Percentiles rank a stretch among this genome's conserved stretches.
phyloP scores from a whole-genome alignment of 2,329 filamentous ascomycete species.

The Nothopassalora personata region DNA sequence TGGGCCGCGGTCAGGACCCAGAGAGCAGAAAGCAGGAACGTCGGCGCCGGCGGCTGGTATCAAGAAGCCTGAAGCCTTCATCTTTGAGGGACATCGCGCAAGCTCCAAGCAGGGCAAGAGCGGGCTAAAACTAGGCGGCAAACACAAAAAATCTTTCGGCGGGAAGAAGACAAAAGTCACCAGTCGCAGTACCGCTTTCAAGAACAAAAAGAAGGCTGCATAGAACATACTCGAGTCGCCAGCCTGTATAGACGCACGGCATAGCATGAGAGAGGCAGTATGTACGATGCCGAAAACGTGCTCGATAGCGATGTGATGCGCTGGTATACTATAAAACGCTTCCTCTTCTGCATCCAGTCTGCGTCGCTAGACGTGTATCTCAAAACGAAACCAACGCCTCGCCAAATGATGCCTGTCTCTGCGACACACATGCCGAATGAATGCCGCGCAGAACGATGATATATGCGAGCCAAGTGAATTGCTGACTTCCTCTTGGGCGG shows the following conservation, averaged over 20 bases:
- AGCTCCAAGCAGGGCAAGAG: constrained; percentile 60
- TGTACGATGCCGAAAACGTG: neutral
- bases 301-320: neutral
- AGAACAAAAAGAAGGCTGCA: constrained; percentile 35
- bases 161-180: constrained; percentile 39
- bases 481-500: neutral
- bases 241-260: neutral
- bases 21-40: neutral
- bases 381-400: neutral
- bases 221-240: neutral
- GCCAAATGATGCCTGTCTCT: neutral
- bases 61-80: constrained; percentile 62
- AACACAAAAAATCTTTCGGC: constrained; percentile 43
- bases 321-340: neutral
- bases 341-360: neutral
- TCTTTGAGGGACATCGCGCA: constrained; percentile 78
- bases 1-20: neutral
- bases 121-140: constrained; percentile 56
- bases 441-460: neutral
- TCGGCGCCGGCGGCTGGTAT: constrained; percentile 30
- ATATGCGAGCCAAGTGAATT: no score
- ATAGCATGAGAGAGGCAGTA: neutral
- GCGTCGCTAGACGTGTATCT: neutral
- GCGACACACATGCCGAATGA: neutral
- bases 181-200: constrained; percentile 45